Percentiles rank a stretch among this genome's conserved stretches.
phyloP scores from a whole-genome alignment of 2,329 filamentous ascomycete genomes.

The Beauveria varroae region DNA sequence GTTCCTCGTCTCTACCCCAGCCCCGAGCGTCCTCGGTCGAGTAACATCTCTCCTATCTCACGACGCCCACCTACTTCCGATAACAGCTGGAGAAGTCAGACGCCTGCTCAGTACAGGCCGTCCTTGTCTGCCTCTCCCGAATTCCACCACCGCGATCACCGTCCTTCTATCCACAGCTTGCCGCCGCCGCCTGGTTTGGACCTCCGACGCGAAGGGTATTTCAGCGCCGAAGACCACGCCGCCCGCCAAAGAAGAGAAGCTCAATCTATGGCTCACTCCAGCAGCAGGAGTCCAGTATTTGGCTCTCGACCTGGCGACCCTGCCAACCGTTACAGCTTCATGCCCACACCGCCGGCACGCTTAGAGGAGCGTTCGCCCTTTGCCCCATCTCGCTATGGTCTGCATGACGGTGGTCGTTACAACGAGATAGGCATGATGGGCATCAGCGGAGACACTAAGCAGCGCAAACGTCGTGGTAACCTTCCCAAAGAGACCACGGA shows the following conservation, averaged over 20 bases:
- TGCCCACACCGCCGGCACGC: slow-evolving; percentile 36
- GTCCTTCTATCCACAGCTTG: slow-evolving; percentile 34
- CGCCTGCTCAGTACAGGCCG: slow-evolving; percentile 11
- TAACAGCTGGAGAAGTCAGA: slow-evolving; percentile 7
- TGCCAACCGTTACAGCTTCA: slow-evolving; percentile 36
- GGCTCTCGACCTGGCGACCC: slow-evolving; percentile 29
- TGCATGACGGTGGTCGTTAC: slow-evolving; percentile 34
- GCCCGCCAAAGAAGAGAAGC: neutral
- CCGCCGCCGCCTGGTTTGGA: slow-evolving; percentile 31
- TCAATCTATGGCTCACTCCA: neutral
- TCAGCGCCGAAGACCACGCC: slow-evolving; percentile 23
- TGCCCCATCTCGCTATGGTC: slow-evolving; percentile 31
- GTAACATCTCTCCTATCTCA: slow-evolving; percentile 29
- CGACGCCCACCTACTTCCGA: slow-evolving; percentile 10
- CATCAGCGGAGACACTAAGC: slow-evolving; percentile 38
- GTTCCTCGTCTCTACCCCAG: slow-evolving; percentile 40
- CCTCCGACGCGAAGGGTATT: slow-evolving; percentile 16
- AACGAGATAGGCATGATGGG: slow-evolving; percentile 30
- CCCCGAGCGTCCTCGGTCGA: slow-evolving; percentile 23
- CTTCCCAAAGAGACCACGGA: slow-evolving; percentile 86
- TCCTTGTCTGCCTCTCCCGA: slow-evolving; percentile 15
- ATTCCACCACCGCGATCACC: slow-evolving; percentile 20
- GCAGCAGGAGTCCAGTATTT: slow-evolving; percentile 18
- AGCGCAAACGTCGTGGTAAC: slow-evolving; percentile 67
- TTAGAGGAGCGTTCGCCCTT: slow-evolving; percentile 38